Base-by-base conservation (phyloP, 306 rosid species). In the Acmispon strigosus region DNA sequence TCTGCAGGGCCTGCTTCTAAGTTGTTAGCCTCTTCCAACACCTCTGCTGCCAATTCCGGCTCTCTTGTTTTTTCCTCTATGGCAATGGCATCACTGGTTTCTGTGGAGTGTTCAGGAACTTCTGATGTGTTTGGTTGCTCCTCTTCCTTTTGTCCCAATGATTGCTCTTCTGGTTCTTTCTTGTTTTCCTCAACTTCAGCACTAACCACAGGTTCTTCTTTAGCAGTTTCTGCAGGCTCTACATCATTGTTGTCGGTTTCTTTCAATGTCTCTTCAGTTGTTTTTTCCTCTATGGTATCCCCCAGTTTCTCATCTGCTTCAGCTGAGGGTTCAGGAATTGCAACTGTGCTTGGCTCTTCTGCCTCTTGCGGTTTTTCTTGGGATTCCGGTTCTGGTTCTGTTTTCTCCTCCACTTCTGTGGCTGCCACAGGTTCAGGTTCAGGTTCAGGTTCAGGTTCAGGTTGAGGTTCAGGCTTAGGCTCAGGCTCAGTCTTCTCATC, bases 121-220 rank as follows among this genome's bases (percentile, higher is more conserved):
- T 41, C 17, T 54, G 47, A 58, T 14, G 39, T 19, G 36, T 20
- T 41, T 68, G 51, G 47, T 19, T 77, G 36, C 68, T 72, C 73
- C 47, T 77, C 74, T 29, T 60, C 66, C 45, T 18, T 76, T 59
- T 12, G 43, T 64, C 74, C 73, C 0, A 27, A 61, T 48, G 77
- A 52, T 39, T 70, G 45, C 29, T 76, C 49, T 49, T 75, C 81
- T 52, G 64, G 44, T 72, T 82, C 73, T 71, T 63, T 66, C 55
- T 66, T 65, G 34, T 69, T 77, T 70, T 83, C 81, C 24, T 75
- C 75, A 49, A 64, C 85, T 79, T 76, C 62, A 70, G 74, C 8
- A 39, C 43, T 39, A 64, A 63, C 63, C 54, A 56, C 81, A 45
- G 50, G 56, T 62, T 81, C 78, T 57, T 52, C 78, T 61, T 47